phyloP scores from a whole-genome alignment of 768 basidiomycete genomes.

The Pleurotus ostreatus region DNA sequence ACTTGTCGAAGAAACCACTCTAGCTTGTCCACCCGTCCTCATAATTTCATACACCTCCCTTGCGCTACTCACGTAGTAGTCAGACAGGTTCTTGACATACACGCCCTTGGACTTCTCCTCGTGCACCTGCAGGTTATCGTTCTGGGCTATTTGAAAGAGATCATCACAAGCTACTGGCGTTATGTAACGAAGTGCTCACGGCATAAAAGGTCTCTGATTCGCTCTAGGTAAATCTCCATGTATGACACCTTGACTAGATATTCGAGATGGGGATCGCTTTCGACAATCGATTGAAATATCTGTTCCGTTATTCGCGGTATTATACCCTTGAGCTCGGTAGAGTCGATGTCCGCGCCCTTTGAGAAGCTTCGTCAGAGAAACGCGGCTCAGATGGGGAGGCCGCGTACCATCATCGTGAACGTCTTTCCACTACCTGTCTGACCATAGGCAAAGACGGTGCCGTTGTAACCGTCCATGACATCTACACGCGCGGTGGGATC shows the following conservation, averaged over 20 bases:
- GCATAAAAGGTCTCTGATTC: constrained; percentile 89
- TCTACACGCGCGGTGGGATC: constrained; percentile 42
- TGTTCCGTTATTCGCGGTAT: constrained; percentile 99
- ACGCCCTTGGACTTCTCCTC: constrained; percentile 98
- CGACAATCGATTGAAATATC: constrained; percentile 96
- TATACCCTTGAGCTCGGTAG: constrained; percentile 88
- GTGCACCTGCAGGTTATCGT: constrained; percentile 97
- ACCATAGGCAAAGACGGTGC: constrained; percentile 87
- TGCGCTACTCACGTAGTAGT: constrained; percentile 96
- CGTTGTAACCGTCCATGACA: constrained; percentile 98
- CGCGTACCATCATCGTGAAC: constrained; percentile 93
- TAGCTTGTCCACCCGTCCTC: constrained; percentile 89
- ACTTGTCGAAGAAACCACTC: constrained; percentile 95
- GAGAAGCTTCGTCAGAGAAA: constrained; percentile 6
- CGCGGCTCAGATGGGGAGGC: constrained; percentile 6
- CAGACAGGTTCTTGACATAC: constrained; percentile 95
- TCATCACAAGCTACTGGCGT: neutral
- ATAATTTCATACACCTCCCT: constrained; percentile 98
- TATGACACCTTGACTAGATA: constrained; percentile 99
- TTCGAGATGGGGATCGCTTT: constrained; percentile 92
- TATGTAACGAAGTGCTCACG: constrained; percentile 55
- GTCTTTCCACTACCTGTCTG: constrained; percentile 90
- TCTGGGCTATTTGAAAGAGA: constrained; percentile 60
- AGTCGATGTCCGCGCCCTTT: constrained; percentile 96
- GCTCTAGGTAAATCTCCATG: constrained; percentile 99